Conservation (phyloP, 495 filamentous ascomycete genomes). For the Cetradonia linearis region DNA sequence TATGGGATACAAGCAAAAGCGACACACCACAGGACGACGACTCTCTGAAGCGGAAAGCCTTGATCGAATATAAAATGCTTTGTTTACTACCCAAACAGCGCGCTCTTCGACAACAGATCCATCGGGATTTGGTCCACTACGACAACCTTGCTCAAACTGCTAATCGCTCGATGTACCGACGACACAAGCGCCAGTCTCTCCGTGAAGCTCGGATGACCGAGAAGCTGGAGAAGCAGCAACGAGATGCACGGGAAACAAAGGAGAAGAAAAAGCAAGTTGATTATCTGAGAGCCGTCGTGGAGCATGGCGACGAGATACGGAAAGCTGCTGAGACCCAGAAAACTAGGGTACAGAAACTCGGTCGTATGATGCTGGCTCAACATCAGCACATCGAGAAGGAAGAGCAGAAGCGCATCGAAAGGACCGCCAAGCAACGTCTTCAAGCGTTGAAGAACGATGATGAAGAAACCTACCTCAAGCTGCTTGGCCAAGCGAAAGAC, state of each 20-base stretch:
- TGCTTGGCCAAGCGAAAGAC: constrained; percentile 96
- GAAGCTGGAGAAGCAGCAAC: constrained; percentile 96
- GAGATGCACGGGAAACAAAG: constrained; percentile 81
- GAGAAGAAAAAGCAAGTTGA: constrained; percentile 95
- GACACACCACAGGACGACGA: constrained; percentile 66
- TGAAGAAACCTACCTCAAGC: constrained; percentile 93
- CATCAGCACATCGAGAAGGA: constrained; percentile 97
- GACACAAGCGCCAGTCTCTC: constrained; percentile 92
- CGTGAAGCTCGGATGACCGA: constrained; percentile 96
- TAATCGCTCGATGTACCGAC: constrained; percentile 76
- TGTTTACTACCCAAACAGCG: constrained; percentile 76
- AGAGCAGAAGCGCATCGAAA: constrained; percentile 93
- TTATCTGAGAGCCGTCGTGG: constrained; percentile 64
- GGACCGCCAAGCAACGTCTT: constrained; percentile 97
- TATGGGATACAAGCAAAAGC: constrained; percentile 67
- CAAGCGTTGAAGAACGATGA: constrained; percentile 97
- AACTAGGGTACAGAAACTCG: constrained; percentile 68
- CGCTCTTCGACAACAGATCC: constrained; percentile 70
- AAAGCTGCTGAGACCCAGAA: constrained; percentile 45
- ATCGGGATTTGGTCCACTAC: constrained; percentile 80
- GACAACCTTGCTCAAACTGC: constrained; percentile 93
- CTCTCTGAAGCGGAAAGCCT: constrained; percentile 72
- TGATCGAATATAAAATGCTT: constrained; percentile 88
- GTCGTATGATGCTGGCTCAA: constrained; percentile 73
- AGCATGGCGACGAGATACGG: constrained; percentile 57